Evolutionary conservation across 2,329 filamentous ascomycete species (phyloP).

Genomic region (Botryotinia convoluta): DNA sequence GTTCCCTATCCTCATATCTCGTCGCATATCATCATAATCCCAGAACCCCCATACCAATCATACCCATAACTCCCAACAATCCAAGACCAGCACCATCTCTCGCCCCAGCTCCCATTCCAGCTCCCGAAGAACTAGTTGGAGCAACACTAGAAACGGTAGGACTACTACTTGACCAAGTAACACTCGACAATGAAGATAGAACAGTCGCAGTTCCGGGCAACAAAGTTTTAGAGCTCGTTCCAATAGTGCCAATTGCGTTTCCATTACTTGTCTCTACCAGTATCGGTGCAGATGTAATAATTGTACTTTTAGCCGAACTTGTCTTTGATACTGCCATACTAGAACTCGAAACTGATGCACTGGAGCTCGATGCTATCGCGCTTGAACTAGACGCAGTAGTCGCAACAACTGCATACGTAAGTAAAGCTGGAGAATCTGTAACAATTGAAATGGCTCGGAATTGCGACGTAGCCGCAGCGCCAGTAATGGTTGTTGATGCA

Average conservation of each 20-base stretch:
- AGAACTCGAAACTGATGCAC: background rate
- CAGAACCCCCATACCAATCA: background rate
- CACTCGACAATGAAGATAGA: background rate
- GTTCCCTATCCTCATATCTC: background rate
- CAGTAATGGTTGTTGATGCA: slow-evolving; percentile 20
- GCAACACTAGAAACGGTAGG: background rate
- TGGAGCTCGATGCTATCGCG: background rate
- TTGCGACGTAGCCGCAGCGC: slow-evolving; percentile 17
- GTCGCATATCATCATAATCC: background rate
- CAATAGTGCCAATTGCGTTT: background rate
- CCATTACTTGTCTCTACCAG: background rate
- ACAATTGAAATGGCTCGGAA: slow-evolving; percentile 23
- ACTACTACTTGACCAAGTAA: background rate
- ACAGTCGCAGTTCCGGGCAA: background rate
- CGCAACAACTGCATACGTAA: slow-evolving; percentile 21
- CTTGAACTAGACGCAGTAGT: background rate
- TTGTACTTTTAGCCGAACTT: background rate
- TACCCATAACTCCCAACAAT: background rate
- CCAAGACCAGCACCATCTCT: no score
- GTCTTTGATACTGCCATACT: background rate
- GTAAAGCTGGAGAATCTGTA: slow-evolving; percentile 16
- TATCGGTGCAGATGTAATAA: background rate
- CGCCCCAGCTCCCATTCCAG: background rate
- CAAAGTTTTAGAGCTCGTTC: background rate
- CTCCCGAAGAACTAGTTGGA: background rate